These are phyloP conservation scores for Desmodesmus armatus DNA, from an alignment of 139 green algal genomes.

Conservation along the genomic window DNA sequence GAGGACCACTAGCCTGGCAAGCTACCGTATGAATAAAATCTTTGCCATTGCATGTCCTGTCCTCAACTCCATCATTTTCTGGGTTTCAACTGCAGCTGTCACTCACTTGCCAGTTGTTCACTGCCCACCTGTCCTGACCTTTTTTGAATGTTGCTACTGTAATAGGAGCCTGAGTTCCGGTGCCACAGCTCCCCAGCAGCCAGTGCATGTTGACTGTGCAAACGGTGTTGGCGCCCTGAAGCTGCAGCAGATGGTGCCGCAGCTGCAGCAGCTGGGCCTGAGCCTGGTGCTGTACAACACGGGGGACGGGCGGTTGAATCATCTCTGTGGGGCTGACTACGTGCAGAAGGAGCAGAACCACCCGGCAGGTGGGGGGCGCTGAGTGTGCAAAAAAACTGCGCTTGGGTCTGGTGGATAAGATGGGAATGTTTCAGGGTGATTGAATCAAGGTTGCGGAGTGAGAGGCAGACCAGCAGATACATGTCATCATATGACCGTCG, in stretches of 20 bases:
- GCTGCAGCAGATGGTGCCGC: constrained; percentile 60
- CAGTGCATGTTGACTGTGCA: constrained; percentile 90
- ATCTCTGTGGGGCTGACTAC: constrained; percentile 91
- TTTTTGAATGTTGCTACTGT: too few species aligned
- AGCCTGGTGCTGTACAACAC: constrained; percentile 69
- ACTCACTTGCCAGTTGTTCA: neutral
- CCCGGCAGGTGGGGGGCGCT: constrained; percentile 63
- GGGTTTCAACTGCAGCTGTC: too few species aligned
- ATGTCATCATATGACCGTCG: too few species aligned
- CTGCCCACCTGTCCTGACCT: neutral
- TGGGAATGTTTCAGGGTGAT: too few species aligned
- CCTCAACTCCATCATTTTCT: too few species aligned
- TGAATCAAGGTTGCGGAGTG: neutral
- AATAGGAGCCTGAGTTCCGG: neutral
- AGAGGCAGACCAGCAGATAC: neutral
- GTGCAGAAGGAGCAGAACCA: constrained; percentile 93
- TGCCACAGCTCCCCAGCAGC: neutral
- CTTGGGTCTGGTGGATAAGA: too few species aligned
- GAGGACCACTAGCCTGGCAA: too few species aligned
- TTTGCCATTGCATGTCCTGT: too few species aligned
- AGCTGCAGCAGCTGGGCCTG: constrained; percentile 57
- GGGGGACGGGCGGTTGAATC: constrained; percentile 76
- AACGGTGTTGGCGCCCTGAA: constrained; percentile 93
- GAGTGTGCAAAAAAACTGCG: too few species aligned
- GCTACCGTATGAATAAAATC: too few species aligned